Base-by-base conservation (phyloP, 2,329 filamentous ascomycete species). In the Fusarium sp. region DNA sequence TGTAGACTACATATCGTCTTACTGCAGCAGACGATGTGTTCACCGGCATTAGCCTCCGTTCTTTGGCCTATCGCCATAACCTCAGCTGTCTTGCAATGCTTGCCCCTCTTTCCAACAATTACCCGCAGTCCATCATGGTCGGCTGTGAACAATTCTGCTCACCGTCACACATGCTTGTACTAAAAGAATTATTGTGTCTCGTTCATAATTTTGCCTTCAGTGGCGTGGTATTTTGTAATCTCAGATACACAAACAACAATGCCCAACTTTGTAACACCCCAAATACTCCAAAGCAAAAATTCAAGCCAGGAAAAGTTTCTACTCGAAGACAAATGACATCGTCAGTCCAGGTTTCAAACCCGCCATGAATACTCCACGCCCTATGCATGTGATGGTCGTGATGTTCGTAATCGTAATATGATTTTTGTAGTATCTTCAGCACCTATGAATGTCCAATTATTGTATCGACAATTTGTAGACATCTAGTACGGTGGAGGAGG, bases 371-470 rank as follows among this genome's bases (percentile, higher is more conserved):
- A 73, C 64, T 76, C 73, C 74, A 75, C 66, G 61, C 63, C 73
- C 68, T 63, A 54, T 61, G 67, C 65, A 76, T 76, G 73, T 73
- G 62, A 70, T 73, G 70, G 73, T 75, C 73, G 72, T 76, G 63
- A 75, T 75, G 68, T 62, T 76, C 74, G 63, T 76, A 70, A 70
- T 76, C 74, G 72, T 76, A 53, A 75, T 70, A 61, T 71, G 58
- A 42, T 55, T 62, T 65, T 57, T 45, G 52, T 71, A 58, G 57
- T 60, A 66, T 66, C 52, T 64, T 58, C 57, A 55, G 47, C 55
- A 64, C 42, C 57, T 59, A 51, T 44, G 55, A 59, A 68, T 57
- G 63, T 57, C 58, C 63, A 51, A 49, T 52, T 64, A 64, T 58
- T 24, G 50, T 57, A 60, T 58, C 51, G 42, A 32, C 59, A 51